Evolutionary conservation across 176 grass and related monocot species (phyloP).

Genomic region (Saccharum officinarum): DNA sequence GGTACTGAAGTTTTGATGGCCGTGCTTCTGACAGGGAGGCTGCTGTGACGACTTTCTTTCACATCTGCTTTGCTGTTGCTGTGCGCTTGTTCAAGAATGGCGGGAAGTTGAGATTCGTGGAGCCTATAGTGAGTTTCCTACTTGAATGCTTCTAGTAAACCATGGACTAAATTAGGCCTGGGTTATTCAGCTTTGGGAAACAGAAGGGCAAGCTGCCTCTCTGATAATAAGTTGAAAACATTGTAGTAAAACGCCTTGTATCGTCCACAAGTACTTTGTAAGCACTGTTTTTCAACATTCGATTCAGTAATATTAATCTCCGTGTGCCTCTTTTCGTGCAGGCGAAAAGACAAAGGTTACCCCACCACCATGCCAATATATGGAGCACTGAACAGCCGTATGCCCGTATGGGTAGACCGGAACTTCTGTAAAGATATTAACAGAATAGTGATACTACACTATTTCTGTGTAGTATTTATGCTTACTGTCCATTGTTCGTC

Average conservation of each 20-base stretch:
- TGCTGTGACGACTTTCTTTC: conserved; percentile 95
- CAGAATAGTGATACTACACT: conserved; percentile 22
- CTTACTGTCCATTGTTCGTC: conserved; percentile 1
- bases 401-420: background rate
- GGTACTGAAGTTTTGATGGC: background rate
- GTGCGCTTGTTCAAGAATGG: conserved; percentile 98
- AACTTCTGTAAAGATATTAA: conserved; percentile 51
- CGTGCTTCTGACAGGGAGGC: conserved; percentile 63
- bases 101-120: conserved; percentile 87
- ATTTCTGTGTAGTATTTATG: conserved; percentile 29
- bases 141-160: background rate
- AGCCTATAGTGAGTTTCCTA: conserved; percentile 48
- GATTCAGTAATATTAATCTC: background rate
- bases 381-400: conserved; percentile 54
- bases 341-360: conserved; percentile 65
- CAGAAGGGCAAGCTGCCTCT: background rate
- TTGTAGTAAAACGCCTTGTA: background rate
- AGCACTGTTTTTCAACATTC: background rate
- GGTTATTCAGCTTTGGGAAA: background rate
- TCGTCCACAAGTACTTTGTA: background rate
- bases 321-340: conserved; percentile 33
- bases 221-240: background rate
- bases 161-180: background rate
- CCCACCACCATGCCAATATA: conserved; percentile 74
- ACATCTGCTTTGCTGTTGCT: conserved; percentile 93